phyloP scores from a whole-genome alignment of 2,329 filamentous ascomycete species.

The Ramularia endophylla region DNA sequence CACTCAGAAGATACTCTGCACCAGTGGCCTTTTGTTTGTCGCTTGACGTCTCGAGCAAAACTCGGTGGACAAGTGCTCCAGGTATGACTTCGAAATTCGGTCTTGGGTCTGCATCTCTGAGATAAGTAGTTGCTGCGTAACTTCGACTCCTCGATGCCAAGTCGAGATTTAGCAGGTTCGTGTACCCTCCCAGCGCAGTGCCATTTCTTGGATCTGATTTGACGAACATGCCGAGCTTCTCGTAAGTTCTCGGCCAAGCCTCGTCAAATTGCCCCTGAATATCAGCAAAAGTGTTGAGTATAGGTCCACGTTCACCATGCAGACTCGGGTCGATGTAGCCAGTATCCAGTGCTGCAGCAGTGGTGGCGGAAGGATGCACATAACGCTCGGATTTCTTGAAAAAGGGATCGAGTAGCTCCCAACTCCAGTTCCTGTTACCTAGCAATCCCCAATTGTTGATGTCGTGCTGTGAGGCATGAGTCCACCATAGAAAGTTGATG shows the following conservation, averaged over 20 bases:
- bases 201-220: constrained; percentile 29
- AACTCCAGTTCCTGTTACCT: constrained; percentile 34
- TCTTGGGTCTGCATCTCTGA: constrained; percentile 20
- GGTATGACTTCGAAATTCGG: constrained; percentile 26
- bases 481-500: constrained; percentile 30
- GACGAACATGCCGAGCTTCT: constrained; percentile 20
- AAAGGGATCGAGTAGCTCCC: constrained; percentile 11
- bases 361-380: constrained; percentile 3
- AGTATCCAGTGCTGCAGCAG: constrained; percentile 6
- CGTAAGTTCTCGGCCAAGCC: constrained; percentile 14
- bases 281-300: constrained; percentile 32
- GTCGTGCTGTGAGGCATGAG: constrained; percentile 11
- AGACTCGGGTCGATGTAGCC: constrained; percentile 21
- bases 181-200: constrained; percentile 27
- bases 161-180: constrained; percentile 14
- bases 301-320: constrained; percentile 29
- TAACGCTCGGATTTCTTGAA: constrained; percentile 10
- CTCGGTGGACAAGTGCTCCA: constrained; percentile 29
- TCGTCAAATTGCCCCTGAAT: constrained; percentile 25
- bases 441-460: constrained; percentile 31
- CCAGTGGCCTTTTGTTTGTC: neutral
- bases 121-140: constrained; percentile 29
- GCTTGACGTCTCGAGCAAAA: constrained; percentile 1
- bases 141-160: constrained; percentile 19
- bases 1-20: constrained; percentile 1